A percentile compares a stretch with the other conserved stretches of the same genome.
Conservation (phyloP, 2,329 filamentous ascomycete species). For the Trichoderma simmonsii region DNA sequence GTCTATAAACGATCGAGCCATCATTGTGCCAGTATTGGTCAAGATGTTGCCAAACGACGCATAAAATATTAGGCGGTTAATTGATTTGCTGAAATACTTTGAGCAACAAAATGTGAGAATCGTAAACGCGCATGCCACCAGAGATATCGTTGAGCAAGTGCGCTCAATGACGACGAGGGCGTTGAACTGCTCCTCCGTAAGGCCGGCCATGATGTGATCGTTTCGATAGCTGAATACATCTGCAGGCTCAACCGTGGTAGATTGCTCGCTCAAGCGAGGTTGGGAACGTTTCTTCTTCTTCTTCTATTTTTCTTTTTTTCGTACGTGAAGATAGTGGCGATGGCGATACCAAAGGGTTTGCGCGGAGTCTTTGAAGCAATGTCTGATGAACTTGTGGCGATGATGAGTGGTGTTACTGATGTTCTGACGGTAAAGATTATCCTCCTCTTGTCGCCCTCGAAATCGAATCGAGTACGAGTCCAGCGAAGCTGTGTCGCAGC, state of each 20-base stretch:
- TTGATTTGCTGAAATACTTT: constrained; percentile 69
- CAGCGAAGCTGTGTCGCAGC: constrained; percentile 7
- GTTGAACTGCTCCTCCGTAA: constrained; percentile 8
- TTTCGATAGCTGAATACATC: neutral
- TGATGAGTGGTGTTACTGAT: neutral
- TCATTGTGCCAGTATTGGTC: constrained; percentile 66
- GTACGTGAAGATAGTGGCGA: neutral
- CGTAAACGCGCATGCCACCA: constrained; percentile 65
- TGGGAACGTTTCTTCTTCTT: neutral
- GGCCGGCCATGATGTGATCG: neutral
- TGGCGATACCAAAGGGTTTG: neutral
- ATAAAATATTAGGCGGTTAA: constrained; percentile 77
- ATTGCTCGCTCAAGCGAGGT: neutral
- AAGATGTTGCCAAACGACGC: constrained; percentile 74
- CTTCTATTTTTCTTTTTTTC: neutral
- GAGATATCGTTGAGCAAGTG: constrained; percentile 15
- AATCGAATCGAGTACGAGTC: neutral
- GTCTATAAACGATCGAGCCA: constrained; percentile 55
- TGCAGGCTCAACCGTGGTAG: neutral
- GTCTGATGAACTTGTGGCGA: neutral
- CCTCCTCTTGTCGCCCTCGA: neutral
- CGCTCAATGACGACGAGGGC: constrained; percentile 11
- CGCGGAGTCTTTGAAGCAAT: neutral
- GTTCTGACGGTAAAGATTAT: neutral
- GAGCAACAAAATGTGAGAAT: constrained; percentile 64